phyloP scores from a whole-genome alignment of 139 green algal species.

The Chlorella ohadii region DNA sequence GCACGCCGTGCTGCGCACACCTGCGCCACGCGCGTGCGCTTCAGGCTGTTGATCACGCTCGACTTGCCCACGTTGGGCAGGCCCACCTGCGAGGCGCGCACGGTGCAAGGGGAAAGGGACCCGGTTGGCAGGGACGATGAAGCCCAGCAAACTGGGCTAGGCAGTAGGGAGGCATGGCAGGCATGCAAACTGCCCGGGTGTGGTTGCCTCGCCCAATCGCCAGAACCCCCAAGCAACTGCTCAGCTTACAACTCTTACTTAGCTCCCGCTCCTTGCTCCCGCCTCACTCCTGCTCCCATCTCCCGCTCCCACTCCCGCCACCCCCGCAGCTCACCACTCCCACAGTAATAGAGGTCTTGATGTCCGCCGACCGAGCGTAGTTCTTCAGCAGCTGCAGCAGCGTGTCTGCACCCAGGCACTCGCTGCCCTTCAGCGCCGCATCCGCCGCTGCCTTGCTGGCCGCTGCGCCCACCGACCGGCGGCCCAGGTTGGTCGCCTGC shows the following conservation, averaged over 20 bases:
- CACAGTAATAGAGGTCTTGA: constrained; percentile 97
- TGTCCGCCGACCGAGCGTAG: constrained; percentile 74
- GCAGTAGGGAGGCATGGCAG: too few relatives aligned
- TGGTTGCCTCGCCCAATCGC: too few relatives aligned
- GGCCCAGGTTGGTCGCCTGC: constrained; percentile 50
- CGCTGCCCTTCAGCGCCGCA: constrained; percentile 40
- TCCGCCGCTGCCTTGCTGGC: background rate
- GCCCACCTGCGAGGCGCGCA: constrained; percentile 75
- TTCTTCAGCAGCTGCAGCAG: constrained; percentile 99
- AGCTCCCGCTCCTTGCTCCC: too few relatives aligned
- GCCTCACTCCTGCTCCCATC: too few relatives aligned
- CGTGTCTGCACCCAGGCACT: constrained; percentile 83
- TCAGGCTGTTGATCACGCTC: constrained; percentile 97
- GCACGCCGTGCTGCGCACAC: too few relatives aligned
- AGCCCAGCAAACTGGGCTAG: too few relatives aligned
- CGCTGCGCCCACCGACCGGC: constrained; percentile 35
- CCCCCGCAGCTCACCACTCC: constrained; percentile 64
- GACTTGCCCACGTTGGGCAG: constrained; percentile 99
- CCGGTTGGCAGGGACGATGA: too few relatives aligned
- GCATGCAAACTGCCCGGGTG: too few relatives aligned
- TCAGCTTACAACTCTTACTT: too few relatives aligned
- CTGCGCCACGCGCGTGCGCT: constrained; percentile 84
- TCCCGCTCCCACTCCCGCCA: too few relatives aligned
- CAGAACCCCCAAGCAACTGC: too few relatives aligned
- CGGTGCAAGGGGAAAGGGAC: too few relatives aligned